Conservation (phyloP, 108 stramenopile genomes). For the Nannochloropsis salina region DNA sequence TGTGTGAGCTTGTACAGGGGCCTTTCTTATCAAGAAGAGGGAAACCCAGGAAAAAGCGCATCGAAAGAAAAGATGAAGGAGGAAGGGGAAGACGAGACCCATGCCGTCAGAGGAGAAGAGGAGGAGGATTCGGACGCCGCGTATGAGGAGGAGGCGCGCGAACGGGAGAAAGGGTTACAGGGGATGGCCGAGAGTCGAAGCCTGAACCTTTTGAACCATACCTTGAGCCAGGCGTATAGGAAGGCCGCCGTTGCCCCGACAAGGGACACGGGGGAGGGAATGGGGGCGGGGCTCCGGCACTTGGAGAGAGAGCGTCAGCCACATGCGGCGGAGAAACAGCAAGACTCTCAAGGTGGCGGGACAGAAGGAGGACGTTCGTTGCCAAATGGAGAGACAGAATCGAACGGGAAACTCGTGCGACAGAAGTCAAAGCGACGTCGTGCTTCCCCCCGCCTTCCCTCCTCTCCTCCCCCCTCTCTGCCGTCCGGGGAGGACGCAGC, state of each 20-base stretch:
- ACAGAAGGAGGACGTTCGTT: too few relatives aligned
- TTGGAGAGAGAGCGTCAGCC: background rate
- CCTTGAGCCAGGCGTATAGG: background rate
- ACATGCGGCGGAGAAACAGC: background rate
- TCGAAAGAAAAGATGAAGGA: background rate
- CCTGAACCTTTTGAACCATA: background rate
- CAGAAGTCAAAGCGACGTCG: background rate
- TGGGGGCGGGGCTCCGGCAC: background rate
- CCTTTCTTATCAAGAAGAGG: too few relatives aligned
- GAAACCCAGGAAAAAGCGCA: too few relatives aligned
- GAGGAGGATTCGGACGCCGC: background rate
- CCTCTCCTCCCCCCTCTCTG: background rate
- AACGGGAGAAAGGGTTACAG: background rate
- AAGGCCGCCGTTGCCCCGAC: conserved; percentile 5
- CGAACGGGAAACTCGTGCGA: background rate
- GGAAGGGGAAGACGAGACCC: background rate
- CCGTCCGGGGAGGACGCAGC: background rate
- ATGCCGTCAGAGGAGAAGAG: background rate
- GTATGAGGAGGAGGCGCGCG: background rate
- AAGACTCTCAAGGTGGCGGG: background rate
- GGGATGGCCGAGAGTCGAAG: background rate
- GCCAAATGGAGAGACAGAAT: background rate
- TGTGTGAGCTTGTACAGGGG: too few relatives aligned
- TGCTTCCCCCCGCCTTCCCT: background rate
- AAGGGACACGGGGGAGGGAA: background rate